A percentile compares a stretch with the other conserved stretches of the same genome.
Evolutionary conservation across 2,329 filamentous ascomycete species (phyloP).

Genomic region (Cladosporium sp.): DNA sequence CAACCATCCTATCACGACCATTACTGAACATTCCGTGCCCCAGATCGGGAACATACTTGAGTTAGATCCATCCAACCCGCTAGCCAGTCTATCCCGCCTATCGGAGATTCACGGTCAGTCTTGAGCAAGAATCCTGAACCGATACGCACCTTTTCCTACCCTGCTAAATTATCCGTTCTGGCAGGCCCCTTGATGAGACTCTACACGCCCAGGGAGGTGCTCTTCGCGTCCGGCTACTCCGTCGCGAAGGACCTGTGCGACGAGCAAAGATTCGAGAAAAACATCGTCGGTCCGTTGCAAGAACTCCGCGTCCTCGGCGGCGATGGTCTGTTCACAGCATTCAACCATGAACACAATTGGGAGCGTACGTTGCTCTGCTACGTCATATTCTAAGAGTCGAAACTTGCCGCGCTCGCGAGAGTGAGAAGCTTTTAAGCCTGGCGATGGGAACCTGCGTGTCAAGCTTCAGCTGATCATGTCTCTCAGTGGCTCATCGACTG

Average conservation of each 20-base stretch:
- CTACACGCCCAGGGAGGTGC: conserved; percentile 16
- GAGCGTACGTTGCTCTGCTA: not conserved
- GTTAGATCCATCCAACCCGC: conserved; percentile 59
- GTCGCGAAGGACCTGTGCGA: conserved; percentile 42
- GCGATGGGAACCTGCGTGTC: not conserved
- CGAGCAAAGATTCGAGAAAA: conserved; percentile 29
- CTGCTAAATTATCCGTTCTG: not conserved
- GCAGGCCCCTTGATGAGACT: not conserved
- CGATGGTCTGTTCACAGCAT: conserved; percentile 21
- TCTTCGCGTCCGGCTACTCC: conserved; percentile 20
- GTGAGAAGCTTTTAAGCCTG: not conserved
- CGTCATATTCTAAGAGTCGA: not conserved
- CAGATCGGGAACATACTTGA: conserved; percentile 65
- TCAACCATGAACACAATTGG: conserved; percentile 1
- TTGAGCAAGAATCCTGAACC: not conserved
- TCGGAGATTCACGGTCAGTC: not conserved
- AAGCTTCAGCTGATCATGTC: not conserved
- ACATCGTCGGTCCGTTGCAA: conserved; percentile 1
- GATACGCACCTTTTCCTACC: not conserved
- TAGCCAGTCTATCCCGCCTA: conserved; percentile 57
- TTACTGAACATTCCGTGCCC: conserved; percentile 39
- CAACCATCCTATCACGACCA: not conserved
- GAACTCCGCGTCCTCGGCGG: conserved; percentile 5
- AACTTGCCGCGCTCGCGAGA: not conserved
- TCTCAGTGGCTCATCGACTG: conserved; percentile 47